Evolutionary conservation across 305 asterid species (phyloP), one percentile per base, ranked within the genome.

Genomic region (Plantago rigida): DNA sequence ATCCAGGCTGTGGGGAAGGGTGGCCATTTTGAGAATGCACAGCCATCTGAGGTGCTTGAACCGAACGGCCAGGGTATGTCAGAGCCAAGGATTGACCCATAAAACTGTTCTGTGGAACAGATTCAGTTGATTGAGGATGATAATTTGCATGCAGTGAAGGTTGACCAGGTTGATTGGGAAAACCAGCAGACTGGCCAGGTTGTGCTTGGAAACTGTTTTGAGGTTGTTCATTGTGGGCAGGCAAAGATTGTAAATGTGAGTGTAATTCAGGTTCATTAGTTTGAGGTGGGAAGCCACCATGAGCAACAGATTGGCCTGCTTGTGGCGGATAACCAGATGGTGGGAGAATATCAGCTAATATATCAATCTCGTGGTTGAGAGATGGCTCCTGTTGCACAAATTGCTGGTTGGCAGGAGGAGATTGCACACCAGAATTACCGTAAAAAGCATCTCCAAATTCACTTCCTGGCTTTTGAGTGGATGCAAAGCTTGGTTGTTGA

Each of bases 311-410:
- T 65, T 74, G 89, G 69, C 53, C 49, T 44, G 79, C 68, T 70
- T 78, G 75, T 68, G 54, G 75, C 11, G 70, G 66, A 72, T 74
- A 73, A 36, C 73, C 86, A 50, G 94, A 75, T 31, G 89, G 91
- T 6, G 95, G 99, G 59, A 92, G 95, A 75, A 92, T 88, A 76
- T 86, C 95, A 0, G 95, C 99, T 75, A 92, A 81, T 73, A 92
- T 83, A 75, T 92, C 96, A 66, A 83, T 51, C 51, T 84, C 88
- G 14, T 70, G 77, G 74, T 48, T 62, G 46, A 75, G 58, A 42
- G 74, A 72, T 6, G 73, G 50, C 69, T 79, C 88, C 57, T 77
- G 87, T 50, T 82, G 85, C 42, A 68, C 41, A 66, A 71, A 71
- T 36, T 79, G 90, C 51, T 73, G 54, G 77, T 60, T 69, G 51